Conservation (phyloP, 257 asterid species). For the Knoxia roxburghii region DNA sequence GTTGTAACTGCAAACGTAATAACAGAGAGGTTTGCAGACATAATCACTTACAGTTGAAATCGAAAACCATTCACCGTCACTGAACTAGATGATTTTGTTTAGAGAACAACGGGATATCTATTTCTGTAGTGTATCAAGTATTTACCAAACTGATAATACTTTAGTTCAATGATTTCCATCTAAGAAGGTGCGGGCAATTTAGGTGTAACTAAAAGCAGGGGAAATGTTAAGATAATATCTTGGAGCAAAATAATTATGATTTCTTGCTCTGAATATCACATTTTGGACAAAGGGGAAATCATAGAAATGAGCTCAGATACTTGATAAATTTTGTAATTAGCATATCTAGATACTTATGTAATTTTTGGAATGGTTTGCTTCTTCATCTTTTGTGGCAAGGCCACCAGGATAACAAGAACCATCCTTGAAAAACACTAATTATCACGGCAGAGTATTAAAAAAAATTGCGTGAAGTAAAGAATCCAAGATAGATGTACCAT, state of each 20-base stretch:
- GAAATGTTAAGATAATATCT: background rate
- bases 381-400: too few species aligned
- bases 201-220: background rate
- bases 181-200: background rate
- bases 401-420: background rate
- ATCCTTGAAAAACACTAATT: background rate
- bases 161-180: background rate
- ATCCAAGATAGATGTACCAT: background rate
- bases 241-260: background rate
- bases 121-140: background rate
- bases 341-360: background rate
- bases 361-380: background rate
- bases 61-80: background rate
- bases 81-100: background rate
- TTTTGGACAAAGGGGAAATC: background rate
- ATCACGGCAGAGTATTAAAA: background rate
- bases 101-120: background rate
- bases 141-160: background rate
- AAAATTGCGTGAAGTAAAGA: background rate
- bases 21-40: background rate
- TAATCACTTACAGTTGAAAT: background rate
- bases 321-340: background rate
- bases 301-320: slow-evolving; percentile 4
- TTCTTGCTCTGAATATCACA: background rate
- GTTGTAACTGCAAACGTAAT: background rate